Evolutionary conservation across 305 asterid species (phyloP).

Genomic region (Euphrasia arctica): DNA sequence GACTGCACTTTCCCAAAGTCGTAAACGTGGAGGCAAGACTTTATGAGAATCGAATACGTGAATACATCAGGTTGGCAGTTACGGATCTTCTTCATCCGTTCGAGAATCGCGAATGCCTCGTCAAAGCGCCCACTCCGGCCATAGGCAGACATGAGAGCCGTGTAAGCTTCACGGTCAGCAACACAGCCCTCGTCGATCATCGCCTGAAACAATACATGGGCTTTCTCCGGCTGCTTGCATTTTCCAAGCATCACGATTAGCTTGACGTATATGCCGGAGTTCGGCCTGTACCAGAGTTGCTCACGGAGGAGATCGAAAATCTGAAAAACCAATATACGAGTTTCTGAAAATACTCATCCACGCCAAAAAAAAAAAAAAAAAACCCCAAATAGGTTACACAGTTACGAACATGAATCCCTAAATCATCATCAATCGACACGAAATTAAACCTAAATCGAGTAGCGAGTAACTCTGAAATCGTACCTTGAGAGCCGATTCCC

Average conservation of each 20-base stretch:
- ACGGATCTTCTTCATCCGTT: conserved; percentile 61
- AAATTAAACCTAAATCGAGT: neutral
- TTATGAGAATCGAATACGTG: conserved; percentile 78
- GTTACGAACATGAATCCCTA: neutral
- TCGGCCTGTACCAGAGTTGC: conserved; percentile 92
- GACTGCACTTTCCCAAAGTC: conserved; percentile 51
- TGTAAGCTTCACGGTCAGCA: conserved; percentile 69
- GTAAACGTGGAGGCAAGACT: conserved; percentile 64
- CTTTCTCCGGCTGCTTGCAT: conserved; percentile 96
- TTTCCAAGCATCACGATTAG: conserved; percentile 94
- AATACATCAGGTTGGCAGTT: conserved; percentile 72
- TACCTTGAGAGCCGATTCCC: conserved; percentile 97
- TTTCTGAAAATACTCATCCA: neutral
- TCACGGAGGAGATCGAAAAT: conserved; percentile 87
- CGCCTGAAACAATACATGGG: conserved; percentile 65
- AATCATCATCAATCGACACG: neutral
- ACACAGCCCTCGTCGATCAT: conserved; percentile 80
- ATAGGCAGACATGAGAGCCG: conserved; percentile 90
- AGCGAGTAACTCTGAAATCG: neutral
- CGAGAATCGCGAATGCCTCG: conserved; percentile 72
- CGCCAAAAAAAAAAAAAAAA: neutral
- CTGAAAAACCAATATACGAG: conserved; percentile 34
- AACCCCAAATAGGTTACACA: neutral
- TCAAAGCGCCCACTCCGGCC: conserved; percentile 73
- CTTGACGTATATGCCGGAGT: conserved; percentile 69